These are phyloP conservation scores for Pyrenophora graminea DNA, from an alignment of 2,329 filamentous ascomycete genomes.

Conservation along the genomic window DNA sequence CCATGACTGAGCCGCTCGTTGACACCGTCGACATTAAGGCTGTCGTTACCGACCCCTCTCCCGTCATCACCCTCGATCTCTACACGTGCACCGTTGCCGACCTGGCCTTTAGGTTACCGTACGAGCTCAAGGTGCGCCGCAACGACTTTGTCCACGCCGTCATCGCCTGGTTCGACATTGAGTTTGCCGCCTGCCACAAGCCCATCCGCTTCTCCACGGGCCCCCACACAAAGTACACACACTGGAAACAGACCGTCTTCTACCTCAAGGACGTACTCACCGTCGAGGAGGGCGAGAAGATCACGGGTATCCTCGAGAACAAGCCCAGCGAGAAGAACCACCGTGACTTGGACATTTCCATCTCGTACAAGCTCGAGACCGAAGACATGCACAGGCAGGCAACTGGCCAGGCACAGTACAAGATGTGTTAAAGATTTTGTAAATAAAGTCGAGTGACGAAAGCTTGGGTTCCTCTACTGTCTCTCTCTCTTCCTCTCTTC, in stretches of 20 bases:
- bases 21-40: slow-evolving; percentile 98
- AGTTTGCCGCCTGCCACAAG: slow-evolving; percentile 98
- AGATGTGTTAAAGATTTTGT: slow-evolving; percentile 55
- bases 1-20: slow-evolving; percentile 92
- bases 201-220: slow-evolving; percentile 95
- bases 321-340: slow-evolving; percentile 93
- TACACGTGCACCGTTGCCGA: slow-evolving; percentile 86
- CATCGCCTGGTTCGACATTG: slow-evolving; percentile 99
- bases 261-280: slow-evolving; percentile 93
- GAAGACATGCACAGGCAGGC: slow-evolving; percentile 71
- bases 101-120: slow-evolving; percentile 80
- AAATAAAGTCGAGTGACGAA: background rate
- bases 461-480: background rate
- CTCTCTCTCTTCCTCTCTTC: background rate
- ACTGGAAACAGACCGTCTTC: slow-evolving; percentile 99
- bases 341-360: slow-evolving; percentile 88
- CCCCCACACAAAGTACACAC: slow-evolving; percentile 97
- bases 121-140: slow-evolving; percentile 75
- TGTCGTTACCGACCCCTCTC: slow-evolving; percentile 86
- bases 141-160: slow-evolving; percentile 96
- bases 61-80: slow-evolving; percentile 86
- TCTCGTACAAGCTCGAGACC: slow-evolving; percentile 81
- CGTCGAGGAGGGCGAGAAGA: slow-evolving; percentile 81
- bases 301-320: slow-evolving; percentile 75
- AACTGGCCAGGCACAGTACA: slow-evolving; percentile 77